phyloP scores from a whole-genome alignment of 495 filamentous ascomycete species.

The Tricharina praecox region DNA sequence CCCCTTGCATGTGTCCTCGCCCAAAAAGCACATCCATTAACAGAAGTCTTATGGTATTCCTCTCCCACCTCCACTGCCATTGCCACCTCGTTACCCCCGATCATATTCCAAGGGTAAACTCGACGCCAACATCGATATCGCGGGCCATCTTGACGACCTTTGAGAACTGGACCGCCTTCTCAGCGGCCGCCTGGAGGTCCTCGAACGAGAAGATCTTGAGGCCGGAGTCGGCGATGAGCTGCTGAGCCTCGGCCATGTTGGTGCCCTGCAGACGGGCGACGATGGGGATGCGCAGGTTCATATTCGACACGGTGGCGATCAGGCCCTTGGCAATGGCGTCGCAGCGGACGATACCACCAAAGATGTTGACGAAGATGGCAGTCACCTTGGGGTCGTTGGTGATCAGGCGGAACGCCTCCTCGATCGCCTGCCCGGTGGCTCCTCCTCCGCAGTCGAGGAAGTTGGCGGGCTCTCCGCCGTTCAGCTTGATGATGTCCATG shows the following conservation, averaged over 20 bases:
- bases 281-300: constrained; percentile 90
- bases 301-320: constrained; percentile 79
- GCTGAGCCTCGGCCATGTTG: constrained; percentile 91
- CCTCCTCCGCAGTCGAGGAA: constrained; percentile 98
- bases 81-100: constrained; percentile 2
- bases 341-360: constrained; percentile 94
- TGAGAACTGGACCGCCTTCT: constrained; percentile 96
- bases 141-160: constrained; percentile 99
- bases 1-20: too few species aligned
- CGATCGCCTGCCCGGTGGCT: constrained; percentile 90
- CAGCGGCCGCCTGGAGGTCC: constrained; percentile 88
- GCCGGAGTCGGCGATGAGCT: constrained; percentile 91
- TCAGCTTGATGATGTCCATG: constrained; percentile 99
- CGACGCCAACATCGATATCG: constrained; percentile 94
- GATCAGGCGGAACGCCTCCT: constrained; percentile 94
- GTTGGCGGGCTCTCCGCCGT: constrained; percentile 89
- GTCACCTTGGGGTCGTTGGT: constrained; percentile 96
- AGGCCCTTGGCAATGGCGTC: constrained; percentile 94
- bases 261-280: constrained; percentile 93
- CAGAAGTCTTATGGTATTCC: neutral
- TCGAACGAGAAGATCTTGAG: constrained; percentile 99
- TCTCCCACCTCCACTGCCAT: too few species aligned
- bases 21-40: too few species aligned
- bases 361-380: constrained; percentile 98
- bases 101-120: constrained; percentile 93